These are phyloP conservation scores for Gracilaria vermiculophylla DNA, from an alignment of 23 red algal genomes.

Conservation along the genomic window DNA sequence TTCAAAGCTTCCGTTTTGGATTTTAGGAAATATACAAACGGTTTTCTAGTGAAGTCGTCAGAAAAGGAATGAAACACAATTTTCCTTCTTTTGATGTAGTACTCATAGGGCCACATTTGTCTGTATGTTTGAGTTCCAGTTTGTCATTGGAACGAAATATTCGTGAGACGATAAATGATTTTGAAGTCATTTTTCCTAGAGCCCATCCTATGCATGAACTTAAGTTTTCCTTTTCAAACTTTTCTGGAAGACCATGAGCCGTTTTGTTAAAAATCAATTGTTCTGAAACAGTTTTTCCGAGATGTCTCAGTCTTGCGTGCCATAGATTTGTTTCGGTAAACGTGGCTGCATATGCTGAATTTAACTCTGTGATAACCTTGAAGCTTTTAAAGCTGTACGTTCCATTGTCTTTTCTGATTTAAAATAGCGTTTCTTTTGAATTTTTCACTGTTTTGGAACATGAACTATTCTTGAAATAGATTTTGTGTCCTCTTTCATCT, in stretches of 20 bases:
- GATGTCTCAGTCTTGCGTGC: not conserved
- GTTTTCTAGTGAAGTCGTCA: not conserved
- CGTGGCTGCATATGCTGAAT: not conserved
- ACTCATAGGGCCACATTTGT: not conserved
- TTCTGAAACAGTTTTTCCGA: not conserved
- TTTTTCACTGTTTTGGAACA: not conserved
- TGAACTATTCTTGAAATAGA: not conserved
- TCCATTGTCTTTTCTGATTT: not conserved
- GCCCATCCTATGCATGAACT: not conserved
- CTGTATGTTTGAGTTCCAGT: conserved; percentile 6
- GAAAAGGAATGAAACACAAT: conserved; percentile 25
- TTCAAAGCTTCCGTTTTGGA: not conserved
- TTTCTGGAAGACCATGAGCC: not conserved
- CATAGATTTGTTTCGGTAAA: not conserved
- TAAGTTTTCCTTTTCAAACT: not conserved
- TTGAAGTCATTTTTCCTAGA: not conserved
- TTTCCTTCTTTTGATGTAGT: not conserved
- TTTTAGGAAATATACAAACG: not conserved
- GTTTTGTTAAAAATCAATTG: not conserved
- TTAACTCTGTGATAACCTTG: not conserved
- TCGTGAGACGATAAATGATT: not conserved
- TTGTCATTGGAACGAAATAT: not conserved
- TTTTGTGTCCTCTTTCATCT: not conserved
- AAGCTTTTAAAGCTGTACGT: not conserved
- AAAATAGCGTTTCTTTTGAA: too few species aligned